Evolutionary conservation across 2,329 filamentous ascomycete genomes (phyloP), one percentile per base, ranked within the genome.

Genomic region (Rhexocercosporidium sp.): DNA sequence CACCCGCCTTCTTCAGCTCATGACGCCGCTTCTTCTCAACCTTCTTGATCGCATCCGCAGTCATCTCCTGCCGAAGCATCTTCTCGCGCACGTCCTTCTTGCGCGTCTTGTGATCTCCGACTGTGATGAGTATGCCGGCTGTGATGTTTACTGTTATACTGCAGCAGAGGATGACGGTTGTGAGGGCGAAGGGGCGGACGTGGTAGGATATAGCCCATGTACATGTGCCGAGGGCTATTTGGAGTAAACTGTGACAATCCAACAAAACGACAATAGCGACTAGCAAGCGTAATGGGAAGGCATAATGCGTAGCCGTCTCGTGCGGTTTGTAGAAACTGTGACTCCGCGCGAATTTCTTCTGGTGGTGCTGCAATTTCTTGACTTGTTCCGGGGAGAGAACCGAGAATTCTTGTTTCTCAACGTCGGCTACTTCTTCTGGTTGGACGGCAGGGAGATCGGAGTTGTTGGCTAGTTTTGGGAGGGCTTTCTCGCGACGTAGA

Each of bases 321-420:
- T 96, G 91, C 0, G 93, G 92, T 74, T 94, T 94, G 83, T 96
- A 96, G 78, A 95, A 96, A 6, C 91, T 94, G 77, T 96, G 93
- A 0, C 90, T 93, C 72, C 91, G 93, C 75, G 90, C 85, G 75
- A 96, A 91, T 75, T 94, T 95, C 72, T 83, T 85, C 75, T 94
- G 91, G 75, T 96, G 93, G 76, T 96, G 90, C 60, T 89, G 84
- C 11, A 96, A 84, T 59, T 85, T 87, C 67, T 84, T 84, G 75
- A 94, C 90, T 77, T 96, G 91, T 67, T 85, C 80, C 4, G 82
- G 81, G 0, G 83, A 88, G 2, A 96, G 82, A 3, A 93, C 90
- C 0, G 87, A 87, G 69, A 82, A 86, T 73, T 89, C 84, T n/a
- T 68, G 65, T 49, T 72, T 68, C 22, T 71, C 70, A 14, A 67